Conservation (phyloP, 129 eudicot species). For the Tanacetum coccineum region DNA sequence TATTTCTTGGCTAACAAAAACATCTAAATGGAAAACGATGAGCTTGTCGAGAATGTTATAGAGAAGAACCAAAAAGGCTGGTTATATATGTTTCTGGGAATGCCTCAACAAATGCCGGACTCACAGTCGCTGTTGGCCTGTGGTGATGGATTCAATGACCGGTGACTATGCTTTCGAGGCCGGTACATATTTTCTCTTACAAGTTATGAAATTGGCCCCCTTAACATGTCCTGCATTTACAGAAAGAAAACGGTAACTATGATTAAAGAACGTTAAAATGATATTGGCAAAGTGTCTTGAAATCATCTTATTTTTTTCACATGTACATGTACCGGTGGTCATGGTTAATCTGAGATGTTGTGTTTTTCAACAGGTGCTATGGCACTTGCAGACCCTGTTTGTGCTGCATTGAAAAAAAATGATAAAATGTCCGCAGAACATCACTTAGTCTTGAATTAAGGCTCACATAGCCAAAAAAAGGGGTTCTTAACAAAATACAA, state of each 20-base stretch:
- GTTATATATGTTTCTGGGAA: conserved; percentile 96
- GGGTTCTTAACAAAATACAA: neutral
- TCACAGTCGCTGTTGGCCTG: conserved; percentile 97
- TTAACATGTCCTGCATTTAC: conserved; percentile 9
- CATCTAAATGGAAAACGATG: no score
- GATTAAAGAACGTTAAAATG: no score
- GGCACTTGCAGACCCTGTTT: conserved; percentile 95
- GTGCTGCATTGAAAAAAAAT: no score
- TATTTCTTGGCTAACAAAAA: no score
- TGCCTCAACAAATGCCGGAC: conserved; percentile 95
- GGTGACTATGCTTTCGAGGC: conserved; percentile 98
- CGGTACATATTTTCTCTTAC: conserved; percentile 41
- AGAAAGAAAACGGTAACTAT: neutral
- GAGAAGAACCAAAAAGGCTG: no score
- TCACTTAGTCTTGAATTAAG: conserved; percentile 9
- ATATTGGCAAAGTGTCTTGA: no score
- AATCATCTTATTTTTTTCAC: no score
- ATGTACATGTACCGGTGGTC: no score
- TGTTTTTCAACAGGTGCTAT: conserved; percentile 63
- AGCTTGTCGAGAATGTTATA: no score
- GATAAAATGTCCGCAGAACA: no score
- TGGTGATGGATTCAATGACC: conserved; percentile 89
- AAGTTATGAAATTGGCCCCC: neutral
- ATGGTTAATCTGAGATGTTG: neutral
- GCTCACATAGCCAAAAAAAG: conserved; percentile 7